Conservation (phyloP, 768 basidiomycete species). For the Macrocybe gigantea region DNA sequence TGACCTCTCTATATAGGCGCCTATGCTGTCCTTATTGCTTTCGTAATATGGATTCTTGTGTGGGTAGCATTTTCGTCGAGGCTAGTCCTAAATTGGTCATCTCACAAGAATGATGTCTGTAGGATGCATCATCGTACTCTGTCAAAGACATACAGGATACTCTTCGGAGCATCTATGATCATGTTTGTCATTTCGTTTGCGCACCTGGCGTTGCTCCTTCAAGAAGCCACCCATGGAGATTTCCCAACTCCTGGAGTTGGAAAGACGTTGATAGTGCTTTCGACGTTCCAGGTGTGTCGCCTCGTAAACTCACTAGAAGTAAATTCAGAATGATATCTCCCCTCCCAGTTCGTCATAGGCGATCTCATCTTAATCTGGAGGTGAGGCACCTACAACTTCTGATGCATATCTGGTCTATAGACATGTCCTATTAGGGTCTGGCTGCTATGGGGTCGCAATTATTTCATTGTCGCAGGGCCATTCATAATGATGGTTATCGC, state of each 20-base stretch:
- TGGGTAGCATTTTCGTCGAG: neutral
- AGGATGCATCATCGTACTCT: conserved; percentile 5
- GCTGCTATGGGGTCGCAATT: no score
- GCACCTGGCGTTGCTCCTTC: conserved; percentile 7
- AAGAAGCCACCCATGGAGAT: neutral
- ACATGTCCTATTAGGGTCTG: no score
- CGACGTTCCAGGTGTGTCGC: conserved; percentile 7
- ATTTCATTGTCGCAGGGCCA: neutral
- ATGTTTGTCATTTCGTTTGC: conserved; percentile 7
- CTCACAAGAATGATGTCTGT: neutral
- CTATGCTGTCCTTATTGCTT: conserved; percentile 2
- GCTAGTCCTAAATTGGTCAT: neutral
- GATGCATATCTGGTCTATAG: no score
- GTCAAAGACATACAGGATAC: conserved; percentile 4
- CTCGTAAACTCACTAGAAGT: neutral
- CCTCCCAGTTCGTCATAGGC: no score
- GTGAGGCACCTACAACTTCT: no score
- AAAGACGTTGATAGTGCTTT: conserved; percentile 6
- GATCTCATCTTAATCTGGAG: no score
- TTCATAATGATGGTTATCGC: neutral
- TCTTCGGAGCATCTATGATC: conserved; percentile 8
- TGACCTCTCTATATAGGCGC: neutral
- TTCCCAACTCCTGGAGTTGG: neutral
- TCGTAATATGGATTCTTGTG: conserved; percentile 7
- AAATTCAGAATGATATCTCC: no score